These are phyloP conservation scores for Picea glauca DNA, from an alignment of 75 land plant species.

Conservation along the genomic window DNA sequence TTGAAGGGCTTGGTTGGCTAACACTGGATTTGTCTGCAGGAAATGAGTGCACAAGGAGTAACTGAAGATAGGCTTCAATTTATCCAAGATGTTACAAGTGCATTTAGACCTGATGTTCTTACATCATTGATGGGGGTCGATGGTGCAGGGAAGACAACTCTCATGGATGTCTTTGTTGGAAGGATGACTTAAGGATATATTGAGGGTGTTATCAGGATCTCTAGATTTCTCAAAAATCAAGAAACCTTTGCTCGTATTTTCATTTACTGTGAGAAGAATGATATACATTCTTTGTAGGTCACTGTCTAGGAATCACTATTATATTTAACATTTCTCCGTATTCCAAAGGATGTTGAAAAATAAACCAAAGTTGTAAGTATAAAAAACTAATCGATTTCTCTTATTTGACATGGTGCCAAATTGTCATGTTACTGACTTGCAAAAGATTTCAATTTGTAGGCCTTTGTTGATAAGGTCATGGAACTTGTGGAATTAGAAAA, in stretches of 20 bases:
- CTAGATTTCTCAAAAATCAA: constrained; percentile 62
- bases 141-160: constrained; percentile 76
- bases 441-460: constrained; percentile 17
- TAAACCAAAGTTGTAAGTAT: constrained; percentile 32
- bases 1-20: not conserved
- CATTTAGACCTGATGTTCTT: constrained; percentile 61
- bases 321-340: constrained; percentile 63
- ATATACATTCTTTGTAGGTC: constrained; percentile 62
- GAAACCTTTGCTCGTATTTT: constrained; percentile 65
- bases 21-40: constrained; percentile 24
- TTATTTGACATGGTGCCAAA: not conserved
- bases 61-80: constrained; percentile 44
- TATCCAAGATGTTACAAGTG: constrained; percentile 47
- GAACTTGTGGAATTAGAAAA: constrained; percentile 75
- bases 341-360: constrained; percentile 37
- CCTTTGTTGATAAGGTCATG: constrained; percentile 65
- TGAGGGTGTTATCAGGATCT: constrained; percentile 55
- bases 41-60: constrained; percentile 48
- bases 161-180: constrained; percentile 78
- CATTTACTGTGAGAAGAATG: constrained; percentile 73
- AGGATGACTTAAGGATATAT: constrained; percentile 67
- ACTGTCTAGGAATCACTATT: constrained; percentile 60
- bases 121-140: constrained; percentile 71
- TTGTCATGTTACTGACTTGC: not conserved
- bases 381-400: not conserved